These are phyloP conservation scores for Candida pseudocylindracea DNA, from an alignment of 1,139 yeast species.

Conservation along the genomic window DNA sequence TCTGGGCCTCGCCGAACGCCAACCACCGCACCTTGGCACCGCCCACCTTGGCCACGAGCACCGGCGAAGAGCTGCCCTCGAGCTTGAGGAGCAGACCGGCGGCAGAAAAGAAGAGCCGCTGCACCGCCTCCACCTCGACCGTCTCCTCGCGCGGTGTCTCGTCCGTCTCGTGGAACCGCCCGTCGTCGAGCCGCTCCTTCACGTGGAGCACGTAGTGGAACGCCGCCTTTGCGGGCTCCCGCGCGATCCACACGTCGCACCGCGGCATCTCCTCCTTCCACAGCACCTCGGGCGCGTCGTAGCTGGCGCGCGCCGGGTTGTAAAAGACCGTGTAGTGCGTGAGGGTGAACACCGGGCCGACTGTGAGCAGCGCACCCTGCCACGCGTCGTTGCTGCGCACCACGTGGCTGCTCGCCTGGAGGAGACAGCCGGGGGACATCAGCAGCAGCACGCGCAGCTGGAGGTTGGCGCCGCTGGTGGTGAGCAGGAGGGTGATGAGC, in stretches of 20 bases:
- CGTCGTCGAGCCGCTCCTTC: constrained; percentile 46
- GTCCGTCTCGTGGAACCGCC: constrained; percentile 41
- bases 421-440: constrained; percentile 41
- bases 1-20: constrained; percentile 25
- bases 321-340: constrained; percentile 46
- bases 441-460: constrained; percentile 17
- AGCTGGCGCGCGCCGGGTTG: constrained; percentile 25
- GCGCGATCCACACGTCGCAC: constrained; percentile 14
- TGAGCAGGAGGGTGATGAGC: constrained; percentile 38
- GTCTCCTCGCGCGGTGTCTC: constrained; percentile 11
- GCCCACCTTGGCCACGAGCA: constrained; percentile 30
- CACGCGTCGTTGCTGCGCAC: constrained; percentile 8
- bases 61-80: constrained; percentile 47
- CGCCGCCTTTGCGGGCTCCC: constrained; percentile 13
- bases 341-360: constrained; percentile 42
- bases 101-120: constrained; percentile 45
- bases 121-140: constrained; percentile 19
- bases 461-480: constrained; percentile 49
- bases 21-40: constrained; percentile 20
- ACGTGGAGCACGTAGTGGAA: constrained; percentile 25
- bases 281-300: constrained; percentile 11
- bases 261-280: constrained; percentile 61
- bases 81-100: constrained; percentile 46
- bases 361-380: too few species aligned
- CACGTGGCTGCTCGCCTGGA: constrained; percentile 38